These are phyloP conservation scores for Knufia fluminis DNA, from an alignment of 2,329 filamentous ascomycete species.

Conservation along the genomic window DNA sequence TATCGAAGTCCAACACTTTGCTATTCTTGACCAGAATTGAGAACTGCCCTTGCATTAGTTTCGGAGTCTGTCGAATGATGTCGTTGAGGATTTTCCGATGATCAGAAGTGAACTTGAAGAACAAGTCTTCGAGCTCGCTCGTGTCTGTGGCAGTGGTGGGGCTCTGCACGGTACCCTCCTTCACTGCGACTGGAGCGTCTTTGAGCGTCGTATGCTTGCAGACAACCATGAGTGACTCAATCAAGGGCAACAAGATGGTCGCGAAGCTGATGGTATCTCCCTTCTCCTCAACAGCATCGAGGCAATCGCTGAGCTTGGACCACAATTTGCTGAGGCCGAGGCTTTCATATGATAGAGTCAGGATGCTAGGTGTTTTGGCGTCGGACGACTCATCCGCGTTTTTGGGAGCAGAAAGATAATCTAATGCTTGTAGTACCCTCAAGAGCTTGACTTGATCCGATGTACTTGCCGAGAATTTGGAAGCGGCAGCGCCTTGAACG, in stretches of 20 bases:
- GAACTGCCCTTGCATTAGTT: constrained; percentile 80
- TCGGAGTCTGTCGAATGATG: constrained; percentile 90
- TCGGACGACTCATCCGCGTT: constrained; percentile 45
- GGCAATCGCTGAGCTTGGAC: constrained; percentile 81
- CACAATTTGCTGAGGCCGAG: constrained; percentile 83
- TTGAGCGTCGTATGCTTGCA: constrained; percentile 92
- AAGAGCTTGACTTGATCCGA: constrained; percentile 96
- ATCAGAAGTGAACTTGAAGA: constrained; percentile 96
- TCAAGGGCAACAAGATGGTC: constrained; percentile 85
- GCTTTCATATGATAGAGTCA: constrained; percentile 83
- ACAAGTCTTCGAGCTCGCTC: constrained; percentile 66
- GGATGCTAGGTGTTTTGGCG: constrained; percentile 64
- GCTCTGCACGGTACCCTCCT: constrained; percentile 68
- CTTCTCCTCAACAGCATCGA: constrained; percentile 77
- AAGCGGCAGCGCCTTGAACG: constrained; percentile 84
- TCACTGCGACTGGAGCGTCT: constrained; percentile 50
- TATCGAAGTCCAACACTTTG: constrained; percentile 97
- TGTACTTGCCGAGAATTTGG: constrained; percentile 91
- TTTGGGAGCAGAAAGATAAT: constrained; percentile 88
- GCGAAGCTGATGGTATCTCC: constrained; percentile 96
- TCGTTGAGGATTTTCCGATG: constrained; percentile 97
- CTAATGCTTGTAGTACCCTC: constrained; percentile 82
- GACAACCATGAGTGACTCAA: constrained; percentile 96
- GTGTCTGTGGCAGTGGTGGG: constrained; percentile 11
- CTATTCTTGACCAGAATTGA: constrained; percentile 94